Base-by-base conservation (phyloP, 768 basidiomycete species). In the Tricholoma sp. region DNA sequence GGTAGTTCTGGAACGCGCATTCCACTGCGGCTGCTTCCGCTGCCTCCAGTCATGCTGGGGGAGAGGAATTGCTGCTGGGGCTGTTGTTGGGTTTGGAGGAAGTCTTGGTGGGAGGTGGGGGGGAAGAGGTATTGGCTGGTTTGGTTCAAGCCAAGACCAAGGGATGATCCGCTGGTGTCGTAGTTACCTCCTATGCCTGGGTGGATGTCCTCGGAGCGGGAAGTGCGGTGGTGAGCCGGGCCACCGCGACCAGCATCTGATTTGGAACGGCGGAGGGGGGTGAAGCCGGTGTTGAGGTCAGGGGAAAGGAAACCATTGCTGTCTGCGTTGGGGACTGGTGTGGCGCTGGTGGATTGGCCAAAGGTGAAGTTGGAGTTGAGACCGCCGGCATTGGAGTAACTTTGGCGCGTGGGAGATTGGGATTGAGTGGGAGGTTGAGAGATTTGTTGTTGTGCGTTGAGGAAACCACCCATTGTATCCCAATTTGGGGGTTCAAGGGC, bases 401-500 rank as follows among this genome's bases (percentile, higher is more conserved):
- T 18, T 45, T 45, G 44, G 1, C 44, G 44, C 20, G 44, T 20
- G 4, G 44, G 44, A 12, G 44, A 28, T 45, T 28, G 44, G 13
- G 44, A 28, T 28, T 45, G 47, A 9, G 15, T 8, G 1, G 39
- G 65, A 7, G 57, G 67, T 29, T 65, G 65, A 3, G 54, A 61
- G 3, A 53, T 63, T 15, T 64, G 66, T 31, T 62, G 71, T 44
- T 66, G 68, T 57, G 68, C 66, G 54, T 67, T 65, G 36, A 66
- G 65, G n/a, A 59, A 53, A 56, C 61, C 63, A 50, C 67, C 64
- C 55, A 50, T 53, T 17, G 69, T 55, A 53, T 80, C 76, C 84
- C 84, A 84, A 45, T 78, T 65, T 1, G 78, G 80, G 13, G 79
- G 79, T 54, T 84, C 81, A 3, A 80, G 72, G 44, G 81, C 74